phyloP scores from a whole-genome alignment of 192 early-diverging fungal genomes.

The Coemansia interrupta region DNA sequence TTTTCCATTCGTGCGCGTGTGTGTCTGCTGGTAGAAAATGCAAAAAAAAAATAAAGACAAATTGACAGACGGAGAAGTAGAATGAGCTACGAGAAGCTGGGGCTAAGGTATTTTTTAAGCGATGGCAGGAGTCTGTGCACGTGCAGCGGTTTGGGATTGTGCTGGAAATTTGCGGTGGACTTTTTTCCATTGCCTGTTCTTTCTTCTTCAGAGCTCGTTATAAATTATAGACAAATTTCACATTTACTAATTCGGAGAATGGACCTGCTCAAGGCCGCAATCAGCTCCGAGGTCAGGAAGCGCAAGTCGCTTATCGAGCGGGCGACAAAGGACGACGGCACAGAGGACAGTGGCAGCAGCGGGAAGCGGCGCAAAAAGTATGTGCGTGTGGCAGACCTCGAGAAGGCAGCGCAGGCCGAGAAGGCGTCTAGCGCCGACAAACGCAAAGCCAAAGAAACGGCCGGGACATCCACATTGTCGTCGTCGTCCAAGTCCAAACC shows the following conservation, averaged over 20 bases:
- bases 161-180: too few species aligned
- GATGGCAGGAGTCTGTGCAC: too few species aligned
- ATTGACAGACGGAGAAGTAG: background rate
- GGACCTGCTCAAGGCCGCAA: conserved; percentile 66
- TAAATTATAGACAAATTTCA: background rate
- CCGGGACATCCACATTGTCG: conserved; percentile 1
- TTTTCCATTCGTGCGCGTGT: conserved; percentile 83
- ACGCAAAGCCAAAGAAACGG: conserved; percentile 53
- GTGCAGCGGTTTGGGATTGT: background rate
- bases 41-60: background rate
- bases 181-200: too few species aligned
- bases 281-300: conserved; percentile 63
- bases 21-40: conserved; percentile 49
- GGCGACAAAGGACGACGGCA: conserved; percentile 30
- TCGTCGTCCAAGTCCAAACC: background rate
- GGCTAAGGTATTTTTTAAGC: background rate
- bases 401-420: conserved; percentile 56
- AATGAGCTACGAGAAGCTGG: too few species aligned
- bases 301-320: conserved; percentile 53
- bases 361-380: conserved; percentile 67
- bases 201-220: conserved; percentile 3
- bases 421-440: conserved; percentile 54
- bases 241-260: conserved; percentile 16
- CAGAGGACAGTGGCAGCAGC: conserved; percentile 14
- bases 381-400: conserved; percentile 76